Evolutionary conservation across 805 yeast genomes (phyloP), one percentile per base, ranked within the genome.

Genomic region (Scheffersomyces spartinae): DNA sequence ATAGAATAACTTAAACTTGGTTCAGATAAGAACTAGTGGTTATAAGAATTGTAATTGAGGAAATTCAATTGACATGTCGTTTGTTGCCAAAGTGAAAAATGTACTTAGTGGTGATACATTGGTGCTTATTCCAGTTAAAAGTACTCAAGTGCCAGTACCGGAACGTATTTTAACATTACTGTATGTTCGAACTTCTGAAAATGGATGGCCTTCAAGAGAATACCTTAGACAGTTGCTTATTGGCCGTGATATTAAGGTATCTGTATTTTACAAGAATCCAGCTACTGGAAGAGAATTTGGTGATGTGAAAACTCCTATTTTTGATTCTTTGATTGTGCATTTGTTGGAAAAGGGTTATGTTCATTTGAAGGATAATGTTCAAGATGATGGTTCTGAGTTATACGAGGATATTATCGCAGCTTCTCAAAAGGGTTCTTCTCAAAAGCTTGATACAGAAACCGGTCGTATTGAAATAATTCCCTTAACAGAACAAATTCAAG

Each of bases 31-130:
- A n/a, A n/a, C n/a, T n/a, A n/a, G n/a, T n/a, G n/a, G n/a, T n/a
- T n/a, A n/a, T n/a, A n/a, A n/a, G n/a, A n/a, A n/a, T n/a, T n/a
- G n/a, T n/a, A n/a, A n/a, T n/a, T n/a, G n/a, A n/a, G n/a, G n/a
- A n/a, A n/a, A n/a, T n/a, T n/a, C n/a, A n/a, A n/a, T n/a, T n/a
- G n/a, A n/a, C n/a, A n/a, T n/a, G n/a, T n/a, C n/a, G n/a, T n/a
- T n/a, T n/a, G n/a, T n/a, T n/a, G 86, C 83, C 20, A 74, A 68
- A 45, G 86, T 79, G 24, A 78, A 77, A 43, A 61, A 71, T 23
- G 83, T 78, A 10, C 44, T 74, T 18, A 74, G 81, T 25, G 83
- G 80, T 4, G 88, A 79, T 51, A 72, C 85, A 8, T 37, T 80
- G 19, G 67, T 78, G 20, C 61, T 79, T 34, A 59, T 61, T 7